Base-by-base conservation (phyloP, 2,329 filamentous ascomycete genomes). In the Sphaerulina musiva region DNA sequence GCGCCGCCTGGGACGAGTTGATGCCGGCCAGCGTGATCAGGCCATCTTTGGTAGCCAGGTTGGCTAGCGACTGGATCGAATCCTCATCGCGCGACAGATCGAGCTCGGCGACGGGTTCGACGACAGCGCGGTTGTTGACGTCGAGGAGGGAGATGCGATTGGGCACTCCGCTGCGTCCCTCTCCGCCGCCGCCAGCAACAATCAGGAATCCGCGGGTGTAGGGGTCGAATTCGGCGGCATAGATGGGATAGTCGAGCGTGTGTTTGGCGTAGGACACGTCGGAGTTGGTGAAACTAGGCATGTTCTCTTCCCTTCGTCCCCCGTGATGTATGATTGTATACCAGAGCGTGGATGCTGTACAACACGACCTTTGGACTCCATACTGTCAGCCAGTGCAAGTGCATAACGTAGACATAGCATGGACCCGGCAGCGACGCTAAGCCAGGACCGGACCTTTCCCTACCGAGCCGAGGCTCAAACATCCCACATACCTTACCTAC, bases 161-260 rank as follows among this genome's bases (percentile, higher is more conserved):
- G 53, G 84, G 83, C 20, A 95, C 87, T 43, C 89, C 90, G 62
- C 82, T 89, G 60, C 83, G 82, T 46, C 87, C 84, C 60, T 88
- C 84, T 48, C 92, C 92, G 60, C 92, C 92, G 58, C 92, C 92
- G 49, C 92, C 92, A 56, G 86, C 89, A 38, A 95, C 87, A 7
- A 95, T 75, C 23, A 96, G 77, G 59, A 84, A 84, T 59, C 81
- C 81, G 56, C 85, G 80, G 74, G 95, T 84, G 65, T 85, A 80
- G 48, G 86, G 88, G 68, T 95, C 89, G 71, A 95, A 96, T 67
- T 90, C 90, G 69, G 89, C 87, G 53, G 86, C 83, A 71, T 90
- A 95, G 55, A 95, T 80, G 46, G 91, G 91, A 71, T 92, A 96
- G 54, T 83, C 81, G 60, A 95, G 80, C 53, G 82, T 82, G 62